These are phyloP conservation scores for Candida gorgasii DNA, from an alignment of 805 yeast species.

Conservation along the genomic window DNA sequence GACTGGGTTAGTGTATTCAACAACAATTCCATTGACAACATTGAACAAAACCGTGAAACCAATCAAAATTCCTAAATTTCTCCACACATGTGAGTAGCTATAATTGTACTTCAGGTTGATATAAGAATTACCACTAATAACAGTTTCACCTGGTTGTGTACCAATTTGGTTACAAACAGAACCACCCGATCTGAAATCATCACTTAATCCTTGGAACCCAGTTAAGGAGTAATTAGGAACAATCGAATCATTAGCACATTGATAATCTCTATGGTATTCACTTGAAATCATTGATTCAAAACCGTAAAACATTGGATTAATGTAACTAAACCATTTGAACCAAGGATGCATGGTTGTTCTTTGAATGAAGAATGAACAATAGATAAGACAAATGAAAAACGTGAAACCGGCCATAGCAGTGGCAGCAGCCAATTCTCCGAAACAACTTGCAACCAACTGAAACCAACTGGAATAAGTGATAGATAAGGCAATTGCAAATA, in stretches of 20 bases:
- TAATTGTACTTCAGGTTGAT: conserved; percentile 50
- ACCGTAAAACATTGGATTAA: conserved; percentile 42
- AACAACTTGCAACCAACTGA: conserved; percentile 40
- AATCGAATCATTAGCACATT: conserved; percentile 18
- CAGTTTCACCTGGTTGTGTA: conserved; percentile 51
- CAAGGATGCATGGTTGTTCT: conserved; percentile 54
- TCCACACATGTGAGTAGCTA: conserved; percentile 65
- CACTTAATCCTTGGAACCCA: conserved; percentile 29
- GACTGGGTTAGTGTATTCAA: conserved; percentile 19
- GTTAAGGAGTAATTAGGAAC: conserved; percentile 49
- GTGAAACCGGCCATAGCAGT: conserved; percentile 17
- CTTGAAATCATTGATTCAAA: conserved; percentile 60
- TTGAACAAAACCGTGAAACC: conserved; percentile 47
- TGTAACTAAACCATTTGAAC: conserved; percentile 53
- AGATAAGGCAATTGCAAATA: conserved; percentile 26
- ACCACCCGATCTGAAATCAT: background rate
- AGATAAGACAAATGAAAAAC: conserved; percentile 52
- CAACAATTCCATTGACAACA: conserved; percentile 22
- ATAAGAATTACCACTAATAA: conserved; percentile 62
- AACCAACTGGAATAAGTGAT: conserved; percentile 40
- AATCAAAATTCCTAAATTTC: conserved; percentile 68
- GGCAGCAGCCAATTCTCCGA: conserved; percentile 43
- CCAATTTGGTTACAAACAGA: conserved; percentile 63
- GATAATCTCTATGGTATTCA: conserved; percentile 62
- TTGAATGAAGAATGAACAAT: conserved; percentile 48